These are phyloP conservation scores for Mycena capillaripes DNA, from an alignment of 768 basidiomycete genomes.

Conservation along the genomic window DNA sequence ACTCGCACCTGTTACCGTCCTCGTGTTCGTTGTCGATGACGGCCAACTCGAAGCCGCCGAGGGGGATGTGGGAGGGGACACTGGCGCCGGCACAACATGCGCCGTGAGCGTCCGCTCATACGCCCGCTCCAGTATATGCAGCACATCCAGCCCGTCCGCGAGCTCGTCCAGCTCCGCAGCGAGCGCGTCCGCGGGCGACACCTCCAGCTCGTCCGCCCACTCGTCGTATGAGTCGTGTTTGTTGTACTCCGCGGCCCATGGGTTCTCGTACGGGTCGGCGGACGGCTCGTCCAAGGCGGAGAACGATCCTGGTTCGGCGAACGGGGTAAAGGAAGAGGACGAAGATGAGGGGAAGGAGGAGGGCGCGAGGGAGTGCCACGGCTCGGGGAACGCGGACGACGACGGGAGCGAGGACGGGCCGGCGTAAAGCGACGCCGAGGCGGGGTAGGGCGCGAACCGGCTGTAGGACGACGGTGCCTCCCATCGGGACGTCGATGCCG, in stretches of 20 bases:
- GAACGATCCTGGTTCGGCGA: no score
- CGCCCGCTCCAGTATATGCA: slow-evolving; percentile 77
- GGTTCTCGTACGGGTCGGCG: no score
- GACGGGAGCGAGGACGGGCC: neutral
- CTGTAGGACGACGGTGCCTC: no score
- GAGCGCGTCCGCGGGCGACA: slow-evolving; percentile 9
- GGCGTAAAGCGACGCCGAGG: neutral
- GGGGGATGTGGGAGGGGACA: neutral
- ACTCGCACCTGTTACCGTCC: no score
- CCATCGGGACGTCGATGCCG: no score
- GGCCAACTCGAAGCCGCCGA: neutral
- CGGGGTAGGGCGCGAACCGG: neutral
- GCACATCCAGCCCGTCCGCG: slow-evolving; percentile 77
- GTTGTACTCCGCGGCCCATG: no score
- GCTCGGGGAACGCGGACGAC: neutral
- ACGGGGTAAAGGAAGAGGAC: neutral
- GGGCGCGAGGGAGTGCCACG: slow-evolving; percentile 2
- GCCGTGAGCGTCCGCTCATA: slow-evolving; percentile 76
- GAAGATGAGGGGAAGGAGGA: slow-evolving; percentile 1
- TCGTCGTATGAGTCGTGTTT: no score
- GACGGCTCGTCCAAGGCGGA: no score
- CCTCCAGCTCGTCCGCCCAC: no score
- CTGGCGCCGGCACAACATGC: slow-evolving; percentile 60
- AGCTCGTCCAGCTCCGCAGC: slow-evolving; percentile 69
- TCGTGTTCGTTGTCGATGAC: neutral